Evolutionary conservation across 164 flowering plant genomes (phyloP), one percentile per base, ranked within the genome.

Genomic region (Chimonanthus salicifolius): DNA sequence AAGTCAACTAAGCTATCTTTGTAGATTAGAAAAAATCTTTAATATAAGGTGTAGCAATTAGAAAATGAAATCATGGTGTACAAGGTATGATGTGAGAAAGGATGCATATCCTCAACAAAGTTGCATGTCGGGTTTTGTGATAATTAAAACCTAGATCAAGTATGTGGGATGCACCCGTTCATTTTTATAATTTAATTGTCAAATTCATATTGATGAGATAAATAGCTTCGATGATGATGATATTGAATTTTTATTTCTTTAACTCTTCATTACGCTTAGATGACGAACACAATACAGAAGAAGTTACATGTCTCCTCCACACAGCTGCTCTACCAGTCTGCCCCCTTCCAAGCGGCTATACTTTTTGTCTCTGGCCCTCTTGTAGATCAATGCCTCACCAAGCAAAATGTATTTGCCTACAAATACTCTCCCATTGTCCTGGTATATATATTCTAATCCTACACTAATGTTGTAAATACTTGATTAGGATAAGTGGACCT

Each of bases 251-350:
- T 2, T 4, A 43, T 20, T 33, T 62, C 74, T 82, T 88, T 90
- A 79, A 85, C 89, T 72, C 15, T 43, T 9, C 2, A 5, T 7
- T 20, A 15, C 33, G 11, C 16, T 51, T 80, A 94, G 99, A 90
- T 96, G 68, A 94, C 98, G 64, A 94, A 94, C 86, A 91, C 97
- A 6, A 94, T 96, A 74, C 99, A 96, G 68, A 96, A 96, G 87
- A 94, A 84, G 81, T 91, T 91, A 2, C 89, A 86, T 74, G 92
- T 91, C 5, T 85, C 97, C 16, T 96, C 99, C 0, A 96, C 99
- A 1, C 98, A 96, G 78, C 85, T 94, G 43, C 87, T 96, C 58
- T 96, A 96, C 78, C 98, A 96, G 50, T 96, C 99, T 60, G 94
- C 97, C 2, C 99, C 99, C 71, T 96, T 86, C 72, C 99, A 96